Conservation (phyloP, 495 filamentous ascomycete species). For the Hypoxylon trugodes region DNA sequence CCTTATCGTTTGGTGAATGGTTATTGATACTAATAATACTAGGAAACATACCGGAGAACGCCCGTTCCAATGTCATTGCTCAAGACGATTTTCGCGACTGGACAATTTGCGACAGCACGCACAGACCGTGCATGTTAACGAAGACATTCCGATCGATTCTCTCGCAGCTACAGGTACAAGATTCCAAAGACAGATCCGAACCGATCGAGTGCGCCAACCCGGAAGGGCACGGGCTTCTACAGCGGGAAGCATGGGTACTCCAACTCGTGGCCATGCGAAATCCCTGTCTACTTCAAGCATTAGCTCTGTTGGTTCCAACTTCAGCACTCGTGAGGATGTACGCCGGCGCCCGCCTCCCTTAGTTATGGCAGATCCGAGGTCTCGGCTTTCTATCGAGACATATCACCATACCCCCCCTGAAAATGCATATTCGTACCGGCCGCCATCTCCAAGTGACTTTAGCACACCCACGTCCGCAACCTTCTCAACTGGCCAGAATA, state of each 20-base stretch:
- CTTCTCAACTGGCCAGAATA: constrained; percentile 75
- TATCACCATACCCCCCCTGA: constrained; percentile 59
- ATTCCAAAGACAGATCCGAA: constrained; percentile 93
- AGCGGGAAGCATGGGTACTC: constrained; percentile 66
- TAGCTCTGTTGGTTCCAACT: constrained; percentile 75
- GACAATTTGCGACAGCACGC: constrained; percentile 97
- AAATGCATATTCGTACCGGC: constrained; percentile 60
- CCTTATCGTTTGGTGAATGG: neutral
- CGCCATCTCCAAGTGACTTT: constrained; percentile 72
- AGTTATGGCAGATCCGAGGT: constrained; percentile 80
- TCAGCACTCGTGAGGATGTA: constrained; percentile 65
- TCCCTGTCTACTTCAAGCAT: constrained; percentile 85
- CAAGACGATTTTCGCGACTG: constrained; percentile 91
- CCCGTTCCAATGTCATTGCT: constrained; percentile 97
- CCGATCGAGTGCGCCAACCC: constrained; percentile 73
- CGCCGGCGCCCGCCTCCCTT: constrained; percentile 81
- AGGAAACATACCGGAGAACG: constrained; percentile 98
- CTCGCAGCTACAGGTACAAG: constrained; percentile 92
- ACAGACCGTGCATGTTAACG: constrained; percentile 97
- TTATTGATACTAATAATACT: constrained; percentile 40
- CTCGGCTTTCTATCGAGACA: constrained; percentile 70
- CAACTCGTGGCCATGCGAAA: constrained; percentile 82
- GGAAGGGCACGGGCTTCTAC: constrained; percentile 80
- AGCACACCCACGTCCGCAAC: constrained; percentile 79
- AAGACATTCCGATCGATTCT: constrained; percentile 93